Conservation (phyloP, 2,329 filamentous ascomycete genomes). For the Claviceps paspali region DNA sequence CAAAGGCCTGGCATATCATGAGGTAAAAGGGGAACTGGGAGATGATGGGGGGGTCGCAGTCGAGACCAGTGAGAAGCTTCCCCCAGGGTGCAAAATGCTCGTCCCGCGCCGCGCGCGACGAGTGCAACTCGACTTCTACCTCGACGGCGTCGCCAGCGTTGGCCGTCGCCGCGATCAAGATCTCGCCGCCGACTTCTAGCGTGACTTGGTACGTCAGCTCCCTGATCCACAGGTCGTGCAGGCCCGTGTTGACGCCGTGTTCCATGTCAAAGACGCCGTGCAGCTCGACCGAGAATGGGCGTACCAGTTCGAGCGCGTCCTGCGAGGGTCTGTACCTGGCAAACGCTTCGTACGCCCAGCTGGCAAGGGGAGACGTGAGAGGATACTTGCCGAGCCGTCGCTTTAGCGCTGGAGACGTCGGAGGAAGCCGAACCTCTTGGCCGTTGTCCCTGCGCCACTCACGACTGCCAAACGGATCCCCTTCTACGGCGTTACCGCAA, state of each 20-base stretch:
- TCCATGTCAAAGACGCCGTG: conserved; percentile 1
- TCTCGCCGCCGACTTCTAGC: conserved; percentile 1
- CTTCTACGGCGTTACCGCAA: not conserved
- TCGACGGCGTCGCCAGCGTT: not conserved
- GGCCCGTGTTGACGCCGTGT: not conserved
- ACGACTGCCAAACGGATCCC: not conserved
- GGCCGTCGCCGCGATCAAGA: conserved; percentile 2
- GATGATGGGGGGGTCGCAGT: conserved; percentile 7
- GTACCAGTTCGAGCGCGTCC: not conserved
- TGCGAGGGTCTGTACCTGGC: not conserved
- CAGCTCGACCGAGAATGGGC: conserved; percentile 1
- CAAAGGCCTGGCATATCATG: conserved; percentile 7
- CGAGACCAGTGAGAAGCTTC: conserved; percentile 5
- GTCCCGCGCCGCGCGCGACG: conserved; percentile 1
- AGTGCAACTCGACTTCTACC: not conserved
- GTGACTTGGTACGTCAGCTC: conserved; percentile 4
- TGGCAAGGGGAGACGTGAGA: conserved; percentile 2
- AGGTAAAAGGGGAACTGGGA: conserved; percentile 7
- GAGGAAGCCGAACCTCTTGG: not conserved
- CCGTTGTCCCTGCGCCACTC: not conserved
- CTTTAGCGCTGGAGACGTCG: not conserved
- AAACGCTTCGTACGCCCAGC: conserved; percentile 1
- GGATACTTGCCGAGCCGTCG: conserved; percentile 1
- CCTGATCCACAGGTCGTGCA: conserved; percentile 2
- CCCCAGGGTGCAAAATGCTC: conserved; percentile 5